These are phyloP conservation scores for Penicillium egyptiacum DNA, from an alignment of 495 filamentous ascomycete genomes.

Conservation along the genomic window DNA sequence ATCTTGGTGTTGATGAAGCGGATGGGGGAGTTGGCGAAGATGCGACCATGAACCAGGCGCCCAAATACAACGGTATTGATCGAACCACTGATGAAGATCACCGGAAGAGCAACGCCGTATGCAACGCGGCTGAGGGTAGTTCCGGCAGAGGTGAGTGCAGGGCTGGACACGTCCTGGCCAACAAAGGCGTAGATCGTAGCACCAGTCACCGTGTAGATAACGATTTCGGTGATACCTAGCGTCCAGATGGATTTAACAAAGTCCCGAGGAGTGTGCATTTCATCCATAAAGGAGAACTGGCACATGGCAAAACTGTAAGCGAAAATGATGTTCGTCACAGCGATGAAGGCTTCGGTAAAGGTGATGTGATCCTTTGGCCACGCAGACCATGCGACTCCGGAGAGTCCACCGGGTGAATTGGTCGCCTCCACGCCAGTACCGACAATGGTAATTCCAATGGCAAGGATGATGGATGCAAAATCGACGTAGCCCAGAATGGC, in stretches of 20 bases:
- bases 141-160: conserved; percentile 66
- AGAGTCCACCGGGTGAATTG: conserved; percentile 34
- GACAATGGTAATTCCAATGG: conserved; percentile 70
- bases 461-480: conserved; percentile 62
- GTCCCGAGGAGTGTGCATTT: conserved; percentile 68
- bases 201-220: conserved; percentile 68
- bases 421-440: conserved; percentile 52
- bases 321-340: conserved; percentile 70
- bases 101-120: conserved; percentile 70
- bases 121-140: conserved; percentile 61
- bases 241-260: conserved; percentile 61
- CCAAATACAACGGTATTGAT: conserved; percentile 62
- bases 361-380: conserved; percentile 34
- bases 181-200: conserved; percentile 68
- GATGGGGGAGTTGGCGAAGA: conserved; percentile 53
- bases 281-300: conserved; percentile 71
- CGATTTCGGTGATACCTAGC: conserved; percentile 59
- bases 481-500: conserved; percentile 63
- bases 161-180: conserved; percentile 62
- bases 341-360: conserved; percentile 51
- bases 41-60: conserved; percentile 60
- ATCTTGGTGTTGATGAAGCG: conserved; percentile 60
- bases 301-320: conserved; percentile 63
- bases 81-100: conserved; percentile 67
- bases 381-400: conserved; percentile 39